Conservation (phyloP, 371 early-diverging fungal species). For the Mucor circinelloides region DNA sequence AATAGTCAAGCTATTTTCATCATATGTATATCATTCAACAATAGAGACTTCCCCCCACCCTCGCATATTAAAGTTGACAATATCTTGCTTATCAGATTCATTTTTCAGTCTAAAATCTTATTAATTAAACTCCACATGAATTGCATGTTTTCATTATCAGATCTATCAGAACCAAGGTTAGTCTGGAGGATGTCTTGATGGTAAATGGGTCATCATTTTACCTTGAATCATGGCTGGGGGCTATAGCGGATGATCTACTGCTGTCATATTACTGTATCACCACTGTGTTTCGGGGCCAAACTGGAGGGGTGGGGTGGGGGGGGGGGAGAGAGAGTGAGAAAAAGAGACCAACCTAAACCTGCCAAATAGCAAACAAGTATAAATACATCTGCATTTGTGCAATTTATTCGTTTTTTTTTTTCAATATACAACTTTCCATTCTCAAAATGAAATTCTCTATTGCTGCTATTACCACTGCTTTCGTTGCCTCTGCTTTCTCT, state of each 20-base stretch:
- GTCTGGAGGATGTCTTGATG: background rate
- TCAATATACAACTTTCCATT: background rate
- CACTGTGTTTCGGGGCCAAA: no score
- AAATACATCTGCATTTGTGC: background rate
- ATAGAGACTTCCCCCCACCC: background rate
- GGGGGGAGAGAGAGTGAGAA: background rate
- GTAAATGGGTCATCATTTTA: background rate
- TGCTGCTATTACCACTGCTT: slow-evolving; percentile 3
- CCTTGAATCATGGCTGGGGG: background rate
- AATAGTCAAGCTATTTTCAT: background rate
- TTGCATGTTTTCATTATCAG: background rate
- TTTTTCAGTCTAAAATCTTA: background rate
- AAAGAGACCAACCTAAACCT: background rate
- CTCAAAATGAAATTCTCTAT: slow-evolving; percentile 12
- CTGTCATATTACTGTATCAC: background rate
- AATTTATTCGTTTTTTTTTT: background rate
- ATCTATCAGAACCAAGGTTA: background rate
- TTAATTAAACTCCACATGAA: background rate
- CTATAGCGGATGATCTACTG: background rate
- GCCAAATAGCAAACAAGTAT: background rate
- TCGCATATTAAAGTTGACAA: background rate
- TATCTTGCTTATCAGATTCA: background rate
- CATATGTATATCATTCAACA: background rate
- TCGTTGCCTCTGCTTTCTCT: slow-evolving; percentile 1
- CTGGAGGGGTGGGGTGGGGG: no score